phyloP scores from a whole-genome alignment of 345 rosid genomes.

The Rhizophora mangle region DNA sequence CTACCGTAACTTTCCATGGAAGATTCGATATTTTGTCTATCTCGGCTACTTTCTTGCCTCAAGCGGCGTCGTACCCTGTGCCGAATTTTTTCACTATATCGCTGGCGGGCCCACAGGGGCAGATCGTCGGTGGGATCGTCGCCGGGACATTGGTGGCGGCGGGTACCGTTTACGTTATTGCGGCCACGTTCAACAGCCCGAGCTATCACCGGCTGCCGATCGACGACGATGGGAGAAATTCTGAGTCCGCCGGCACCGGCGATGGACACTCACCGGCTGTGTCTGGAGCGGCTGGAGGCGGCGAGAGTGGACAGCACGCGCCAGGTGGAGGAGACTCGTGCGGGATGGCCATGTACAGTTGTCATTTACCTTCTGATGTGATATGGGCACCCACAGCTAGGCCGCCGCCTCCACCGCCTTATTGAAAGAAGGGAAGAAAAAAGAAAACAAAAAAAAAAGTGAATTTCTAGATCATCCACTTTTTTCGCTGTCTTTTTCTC shows the following conservation, averaged over 20 bases:
- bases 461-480: not conserved
- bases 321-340: constrained; percentile 46
- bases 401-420: constrained; percentile 43
- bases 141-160: constrained; percentile 70
- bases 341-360: constrained; percentile 58
- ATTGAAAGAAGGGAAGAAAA: constrained; percentile 9
- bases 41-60: constrained; percentile 76
- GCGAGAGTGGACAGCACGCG: constrained; percentile 48
- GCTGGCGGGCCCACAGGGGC: constrained; percentile 90
- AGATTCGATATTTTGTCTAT: constrained; percentile 81
- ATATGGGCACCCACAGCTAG: constrained; percentile 77
- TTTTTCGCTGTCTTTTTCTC: not conserved
- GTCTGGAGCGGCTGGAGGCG: constrained; percentile 37
- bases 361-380: constrained; percentile 61
- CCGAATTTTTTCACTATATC: constrained; percentile 64
- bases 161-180: constrained; percentile 65
- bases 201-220: constrained; percentile 54
- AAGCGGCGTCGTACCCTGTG: constrained; percentile 36
- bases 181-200: constrained; percentile 74
- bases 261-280: constrained; percentile 50
- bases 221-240: constrained; percentile 38
- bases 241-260: constrained; percentile 43
- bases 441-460: not conserved
- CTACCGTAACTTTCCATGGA: constrained; percentile 82
- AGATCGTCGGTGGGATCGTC: constrained; percentile 83